A percentile compares a stretch with the other conserved stretches of the same genome.
phyloP scores from a whole-genome alignment of 441 rosid genomes.

The Capsella rubella region DNA sequence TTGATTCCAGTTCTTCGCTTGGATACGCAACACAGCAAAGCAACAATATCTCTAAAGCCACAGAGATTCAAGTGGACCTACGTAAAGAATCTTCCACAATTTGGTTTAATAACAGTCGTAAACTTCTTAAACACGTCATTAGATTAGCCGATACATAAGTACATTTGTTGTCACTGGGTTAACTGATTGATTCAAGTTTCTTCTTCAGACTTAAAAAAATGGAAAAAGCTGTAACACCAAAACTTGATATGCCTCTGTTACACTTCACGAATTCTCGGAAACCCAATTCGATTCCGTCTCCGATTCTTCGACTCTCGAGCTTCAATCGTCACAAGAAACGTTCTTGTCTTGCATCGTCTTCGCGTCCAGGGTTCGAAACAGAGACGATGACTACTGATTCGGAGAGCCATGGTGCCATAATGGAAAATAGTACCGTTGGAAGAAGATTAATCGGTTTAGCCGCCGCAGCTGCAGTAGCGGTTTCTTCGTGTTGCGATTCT shows the following conservation, averaged over 20 bases:
- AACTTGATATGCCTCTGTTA: conserved; percentile 41
- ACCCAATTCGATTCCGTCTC: conserved; percentile 40
- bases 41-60: conserved; percentile 50
- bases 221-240: conserved; percentile 52
- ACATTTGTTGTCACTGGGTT: not conserved
- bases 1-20: conserved; percentile 30
- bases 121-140: conserved; percentile 36
- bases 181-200: conserved; percentile 19
- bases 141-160: not conserved
- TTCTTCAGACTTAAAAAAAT: conserved; percentile 43
- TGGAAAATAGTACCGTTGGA: conserved; percentile 38
- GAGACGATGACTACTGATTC: conserved; percentile 33
- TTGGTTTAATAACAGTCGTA: conserved; percentile 15
- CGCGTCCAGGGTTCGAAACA: conserved; percentile 31
- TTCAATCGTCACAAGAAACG: conserved; percentile 42
- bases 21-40: conserved; percentile 51
- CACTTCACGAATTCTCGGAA: conserved; percentile 39
- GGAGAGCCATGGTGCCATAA: conserved; percentile 29
- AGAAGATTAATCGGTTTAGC: conserved; percentile 62
- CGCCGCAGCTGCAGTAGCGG: conserved; percentile 55
- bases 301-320: conserved; percentile 36
- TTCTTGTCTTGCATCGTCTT: conserved; percentile 40
- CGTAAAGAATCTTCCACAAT: conserved; percentile 38
- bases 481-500: conserved; percentile 57
- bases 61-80: conserved; percentile 59